Evolutionary conservation across 2,329 filamentous ascomycete genomes (phyloP).

Genomic region (Ophiostoma ips): DNA sequence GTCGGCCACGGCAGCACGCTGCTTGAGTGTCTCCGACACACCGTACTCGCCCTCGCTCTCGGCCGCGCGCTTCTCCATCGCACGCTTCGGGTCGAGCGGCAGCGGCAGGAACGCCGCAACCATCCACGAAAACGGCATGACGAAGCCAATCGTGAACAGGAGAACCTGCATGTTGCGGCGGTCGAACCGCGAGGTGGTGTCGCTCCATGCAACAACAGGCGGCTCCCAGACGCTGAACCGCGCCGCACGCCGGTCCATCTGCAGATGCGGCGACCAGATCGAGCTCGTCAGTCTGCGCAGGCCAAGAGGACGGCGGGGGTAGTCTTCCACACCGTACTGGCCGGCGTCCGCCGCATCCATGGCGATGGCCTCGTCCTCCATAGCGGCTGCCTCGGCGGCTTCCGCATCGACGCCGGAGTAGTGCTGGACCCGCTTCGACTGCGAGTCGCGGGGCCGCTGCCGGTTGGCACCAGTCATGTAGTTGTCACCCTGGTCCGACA

Average conservation of each 20-base stretch:
- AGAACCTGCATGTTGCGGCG: conserved; percentile 61
- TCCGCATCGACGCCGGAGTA: conserved; percentile 15
- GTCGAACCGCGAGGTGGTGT: conserved; percentile 42
- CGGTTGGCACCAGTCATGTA: conserved; percentile 28
- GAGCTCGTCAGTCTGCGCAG: conserved; percentile 39
- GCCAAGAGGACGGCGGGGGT: conserved; percentile 19
- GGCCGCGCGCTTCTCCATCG: conserved; percentile 33
- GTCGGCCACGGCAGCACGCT: conserved; percentile 23
- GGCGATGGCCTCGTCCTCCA: conserved; percentile 22
- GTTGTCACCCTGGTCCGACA: conserved; percentile 19
- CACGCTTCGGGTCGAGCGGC: conserved; percentile 39
- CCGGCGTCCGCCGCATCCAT: neutral
- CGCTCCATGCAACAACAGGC: conserved; percentile 53
- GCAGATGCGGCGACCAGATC: conserved; percentile 62
- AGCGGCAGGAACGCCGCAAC: conserved; percentile 62
- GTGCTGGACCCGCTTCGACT: conserved; percentile 9
- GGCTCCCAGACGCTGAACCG: conserved; percentile 57
- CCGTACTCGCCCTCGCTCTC: conserved; percentile 27
- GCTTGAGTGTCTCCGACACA: conserved; percentile 22
- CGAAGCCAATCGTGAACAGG: conserved; percentile 62
- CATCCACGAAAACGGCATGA: conserved; percentile 71
- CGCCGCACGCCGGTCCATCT: conserved; percentile 44
- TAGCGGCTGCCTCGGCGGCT: conserved; percentile 21
- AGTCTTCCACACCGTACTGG: conserved; percentile 18
- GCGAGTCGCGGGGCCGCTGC: conserved; percentile 28